Evolutionary conservation across 2,329 filamentous ascomycete genomes (phyloP), one percentile per base, ranked within the genome.

Genomic region (Hymenotorrendiella dingleyae): DNA sequence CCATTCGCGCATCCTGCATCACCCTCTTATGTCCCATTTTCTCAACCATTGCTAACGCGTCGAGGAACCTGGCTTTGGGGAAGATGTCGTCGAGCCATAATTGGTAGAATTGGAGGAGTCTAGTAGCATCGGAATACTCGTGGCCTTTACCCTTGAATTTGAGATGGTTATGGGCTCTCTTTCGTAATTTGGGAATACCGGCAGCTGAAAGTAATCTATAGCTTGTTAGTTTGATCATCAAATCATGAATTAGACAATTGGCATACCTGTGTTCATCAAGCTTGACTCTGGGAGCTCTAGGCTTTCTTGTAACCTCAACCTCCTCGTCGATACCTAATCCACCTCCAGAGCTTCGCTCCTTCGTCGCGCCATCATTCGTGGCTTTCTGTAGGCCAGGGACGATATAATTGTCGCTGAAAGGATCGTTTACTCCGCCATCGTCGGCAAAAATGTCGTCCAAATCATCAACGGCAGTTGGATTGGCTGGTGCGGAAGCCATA

Each of bases 41-140:
- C 63, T 98, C 93, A 2, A 97, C 86, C 70, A 97, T 95, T 28
- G 74, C 69, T 6, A 97, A 70, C 3, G 86, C 93, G 58, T 98
- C 93, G 36, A 86, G 76, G 58, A 98, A 98, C 58, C 89, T 91
- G 4, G 91, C 93, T 59, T 94, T 89, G 10, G 93, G 93, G 59
- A 90, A 98, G 10, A 98, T 72, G 59, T 96, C 89, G 64, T 98
- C 91, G 2, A 98, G 83, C 93, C 93, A 98, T 43, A 95, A 66
- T 62, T 97, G 93, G 61, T 97, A 98, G 61, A 94, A 86, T 19
- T 86, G 87, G 36, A 98, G 73, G 19, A 98, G 74, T 12, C 82
- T 79, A 0, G 82, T 77, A 9, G 89, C 79, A 60, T 98, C 93
- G 14, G 84, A 82, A 64, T 93, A 97, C 82, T 98, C 93, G 61